These are phyloP conservation scores for Rhizopogon salebrosus DNA, from an alignment of 768 basidiomycete species.

Conservation along the genomic window DNA sequence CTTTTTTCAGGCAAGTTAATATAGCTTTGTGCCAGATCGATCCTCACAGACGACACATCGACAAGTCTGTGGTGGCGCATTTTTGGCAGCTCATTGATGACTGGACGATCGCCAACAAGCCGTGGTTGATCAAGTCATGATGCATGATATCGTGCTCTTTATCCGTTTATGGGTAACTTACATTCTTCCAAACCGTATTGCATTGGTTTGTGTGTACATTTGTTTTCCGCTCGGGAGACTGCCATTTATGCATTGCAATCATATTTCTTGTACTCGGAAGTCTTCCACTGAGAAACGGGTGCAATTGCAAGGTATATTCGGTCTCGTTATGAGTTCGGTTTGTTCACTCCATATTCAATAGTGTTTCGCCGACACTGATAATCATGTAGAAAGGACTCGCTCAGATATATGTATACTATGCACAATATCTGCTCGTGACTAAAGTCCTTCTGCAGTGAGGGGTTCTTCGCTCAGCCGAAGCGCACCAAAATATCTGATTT, in stretches of 20 bases:
- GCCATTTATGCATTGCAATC: not conserved
- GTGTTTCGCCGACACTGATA: too few relatives aligned
- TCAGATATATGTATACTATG: too few relatives aligned
- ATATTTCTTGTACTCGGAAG: not conserved
- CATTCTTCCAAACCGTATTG: not conserved
- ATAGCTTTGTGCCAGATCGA: slow-evolving; percentile 61
- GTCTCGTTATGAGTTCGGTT: too few relatives aligned
- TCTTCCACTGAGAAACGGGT: too few relatives aligned
- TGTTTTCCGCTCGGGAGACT: not conserved
- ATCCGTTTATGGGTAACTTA: not conserved
- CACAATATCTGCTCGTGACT: too few relatives aligned
- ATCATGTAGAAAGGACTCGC: too few relatives aligned
- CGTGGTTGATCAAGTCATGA: slow-evolving; percentile 56
- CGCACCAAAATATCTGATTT: too few relatives aligned
- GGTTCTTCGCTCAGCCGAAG: too few relatives aligned
- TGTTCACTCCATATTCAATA: too few relatives aligned
- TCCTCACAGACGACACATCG: slow-evolving; percentile 81
- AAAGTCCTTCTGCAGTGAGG: too few relatives aligned
- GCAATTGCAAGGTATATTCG: too few relatives aligned
- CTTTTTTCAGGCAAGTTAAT: not conserved
- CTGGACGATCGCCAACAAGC: slow-evolving; percentile 80
- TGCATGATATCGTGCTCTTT: slow-evolving; percentile 17
- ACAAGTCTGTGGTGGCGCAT: slow-evolving; percentile 90
- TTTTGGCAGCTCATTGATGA: slow-evolving; percentile 93
- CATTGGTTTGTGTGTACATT: not conserved